Evolutionary conservation across 2,329 filamentous ascomycete genomes (phyloP).

Genomic region (Aspergillus tamarii): DNA sequence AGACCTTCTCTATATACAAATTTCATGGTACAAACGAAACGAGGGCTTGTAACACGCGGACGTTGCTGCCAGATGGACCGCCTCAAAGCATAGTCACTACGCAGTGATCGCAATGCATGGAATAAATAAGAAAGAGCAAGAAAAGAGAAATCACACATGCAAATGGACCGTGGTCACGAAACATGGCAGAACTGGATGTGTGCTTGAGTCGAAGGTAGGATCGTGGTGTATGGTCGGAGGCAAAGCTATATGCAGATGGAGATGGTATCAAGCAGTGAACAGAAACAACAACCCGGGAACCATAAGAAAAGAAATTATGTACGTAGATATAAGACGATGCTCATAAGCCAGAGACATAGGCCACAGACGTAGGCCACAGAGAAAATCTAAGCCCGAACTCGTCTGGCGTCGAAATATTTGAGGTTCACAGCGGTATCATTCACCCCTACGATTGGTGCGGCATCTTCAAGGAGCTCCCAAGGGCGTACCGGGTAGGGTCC

Average conservation of each 20-base stretch:
- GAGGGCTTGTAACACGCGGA: not conserved
- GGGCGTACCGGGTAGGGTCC: constrained; percentile 42
- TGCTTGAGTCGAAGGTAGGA: not conserved
- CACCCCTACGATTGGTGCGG: constrained; percentile 46
- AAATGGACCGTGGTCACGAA: not conserved
- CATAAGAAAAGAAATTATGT: not conserved
- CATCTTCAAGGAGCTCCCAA: constrained; percentile 51
- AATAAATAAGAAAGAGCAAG: not conserved
- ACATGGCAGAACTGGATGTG: not conserved
- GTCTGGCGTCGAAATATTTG: constrained; percentile 46
- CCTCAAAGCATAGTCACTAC: not conserved
- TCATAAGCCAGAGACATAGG: not conserved
- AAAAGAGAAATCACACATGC: not conserved
- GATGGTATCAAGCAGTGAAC: constrained; percentile 10
- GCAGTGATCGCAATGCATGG: not conserved
- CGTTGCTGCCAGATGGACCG: not conserved
- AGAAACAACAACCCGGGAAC: constrained; percentile 1
- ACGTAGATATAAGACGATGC: not conserved
- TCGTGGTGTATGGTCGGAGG: not conserved
- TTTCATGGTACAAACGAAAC: not conserved
- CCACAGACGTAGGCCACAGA: not conserved
- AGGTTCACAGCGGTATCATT: constrained; percentile 51
- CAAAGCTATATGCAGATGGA: constrained; percentile 20
- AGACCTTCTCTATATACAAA: not conserved
- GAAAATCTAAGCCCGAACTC: constrained; percentile 31